Evolutionary conservation across 2,329 filamentous ascomycete genomes (phyloP), one percentile per base, ranked within the genome.

Genomic region (Dactylella cylindrospora): DNA sequence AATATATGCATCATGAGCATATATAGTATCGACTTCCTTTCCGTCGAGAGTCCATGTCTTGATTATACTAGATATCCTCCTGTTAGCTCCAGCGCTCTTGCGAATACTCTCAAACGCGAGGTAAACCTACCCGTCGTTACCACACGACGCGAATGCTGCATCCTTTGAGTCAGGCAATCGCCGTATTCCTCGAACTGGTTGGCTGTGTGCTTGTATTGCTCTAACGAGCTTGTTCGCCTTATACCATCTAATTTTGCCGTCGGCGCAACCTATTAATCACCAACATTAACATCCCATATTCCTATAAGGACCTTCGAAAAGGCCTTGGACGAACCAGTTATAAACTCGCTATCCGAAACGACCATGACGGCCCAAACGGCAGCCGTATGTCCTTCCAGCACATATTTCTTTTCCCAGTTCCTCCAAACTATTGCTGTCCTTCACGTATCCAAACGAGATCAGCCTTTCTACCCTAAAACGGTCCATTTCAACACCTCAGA

Each of bases 1-100:
- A 55, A 98, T 93, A 71, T 95, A 98, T 70, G 85, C 94, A 54
- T 95, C 90, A 69, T 98, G 94, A 0, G 91, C 93, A 60, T 84
- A 81, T 2, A 98, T 77, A 72, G 90, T 84, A 7, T 80, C 85
- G 8, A 95, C 77, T 57, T 88, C 80, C 43, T 84, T 78, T 0
- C 93, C 93, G 47, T 85, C 81, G 20, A 95, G 71, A 28, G 85
- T 93, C 86, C 90, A 98, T 3, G 97, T 74, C 38, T 90, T 82
- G 64, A 98, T 86, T 15, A 90, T 77, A 22, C 68, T 69, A 47
- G 3, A 46, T 28, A 20, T n/a, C 33, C 19, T 12, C 33, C 43
- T n/a, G 12, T 47, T 17, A 50, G 28, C 23, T 28, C 32, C 17
- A n/a, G n/a, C n/a, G n/a, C n/a, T n/a, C n/a, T n/a, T n/a, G n/a